phyloP scores from a whole-genome alignment of 352 stramenopile genomes.

The Poterioochromonas sp. region DNA sequence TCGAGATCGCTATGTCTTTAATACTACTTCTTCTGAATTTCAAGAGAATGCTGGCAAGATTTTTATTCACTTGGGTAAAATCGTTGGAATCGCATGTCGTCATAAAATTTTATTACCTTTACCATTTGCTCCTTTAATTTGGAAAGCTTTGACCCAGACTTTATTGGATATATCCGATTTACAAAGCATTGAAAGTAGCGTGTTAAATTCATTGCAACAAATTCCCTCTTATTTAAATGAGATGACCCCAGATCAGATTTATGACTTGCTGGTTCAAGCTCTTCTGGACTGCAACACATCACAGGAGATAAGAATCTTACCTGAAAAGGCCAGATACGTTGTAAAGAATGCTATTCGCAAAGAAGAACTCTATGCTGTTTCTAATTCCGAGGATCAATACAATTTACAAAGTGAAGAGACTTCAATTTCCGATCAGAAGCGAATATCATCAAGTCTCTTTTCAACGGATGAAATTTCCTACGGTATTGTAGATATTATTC shows the following conservation, averaged over 20 bases:
- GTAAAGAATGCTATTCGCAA: background rate
- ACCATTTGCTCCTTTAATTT: slow-evolving; percentile 47
- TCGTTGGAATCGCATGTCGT: slow-evolving; percentile 84
- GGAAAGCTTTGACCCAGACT: background rate
- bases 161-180: slow-evolving; percentile 45
- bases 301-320: too few relatives aligned
- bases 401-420: background rate
- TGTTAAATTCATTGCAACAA: slow-evolving; percentile 71
- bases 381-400: background rate
- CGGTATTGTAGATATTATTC: background rate
- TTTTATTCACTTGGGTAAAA: slow-evolving; percentile 83
- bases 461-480: too few relatives aligned
- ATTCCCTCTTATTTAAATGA: slow-evolving; percentile 56
- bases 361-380: background rate
- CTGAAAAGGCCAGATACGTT: too few relatives aligned
- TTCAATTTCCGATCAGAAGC: background rate
- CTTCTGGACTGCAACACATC: too few relatives aligned
- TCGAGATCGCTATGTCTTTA: slow-evolving; percentile 72
- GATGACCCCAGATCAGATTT: slow-evolving; percentile 56
- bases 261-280: slow-evolving; percentile 73
- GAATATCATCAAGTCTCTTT: background rate
- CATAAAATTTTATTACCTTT: slow-evolving; percentile 74
- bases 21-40: background rate
- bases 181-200: slow-evolving; percentile 56
- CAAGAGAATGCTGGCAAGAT: slow-evolving; percentile 75